Conservation (phyloP, 225 moss, liverwort and hornwort genomes). For the Asterella californica region DNA sequence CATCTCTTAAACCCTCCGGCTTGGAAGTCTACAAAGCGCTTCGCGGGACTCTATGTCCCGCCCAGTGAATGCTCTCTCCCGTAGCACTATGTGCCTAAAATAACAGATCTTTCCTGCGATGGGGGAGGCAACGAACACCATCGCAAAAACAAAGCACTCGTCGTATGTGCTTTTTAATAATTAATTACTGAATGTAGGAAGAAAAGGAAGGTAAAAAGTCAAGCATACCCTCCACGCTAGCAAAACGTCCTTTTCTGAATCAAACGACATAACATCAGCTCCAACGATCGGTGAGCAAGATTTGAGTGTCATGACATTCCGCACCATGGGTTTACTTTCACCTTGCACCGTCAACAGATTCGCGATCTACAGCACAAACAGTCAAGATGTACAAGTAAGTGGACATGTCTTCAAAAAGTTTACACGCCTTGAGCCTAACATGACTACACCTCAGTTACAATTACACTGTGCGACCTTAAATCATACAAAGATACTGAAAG, state of each 20-base stretch:
- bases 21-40: no score
- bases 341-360: slow-evolving; percentile 93
- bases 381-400: background rate
- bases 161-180: no score
- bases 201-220: background rate
- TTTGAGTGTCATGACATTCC: slow-evolving; percentile 91
- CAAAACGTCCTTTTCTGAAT: slow-evolving; percentile 82
- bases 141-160: no score
- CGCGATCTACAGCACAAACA: slow-evolving; percentile 59
- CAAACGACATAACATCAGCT: slow-evolving; percentile 88
- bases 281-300: slow-evolving; percentile 96
- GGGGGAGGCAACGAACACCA: no score
- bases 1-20: no score
- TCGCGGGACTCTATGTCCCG: no score
- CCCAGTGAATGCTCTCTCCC: no score
- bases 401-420: no score
- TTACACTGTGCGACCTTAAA: background rate
- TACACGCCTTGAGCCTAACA: no score
- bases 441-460: background rate
- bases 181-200: no score
- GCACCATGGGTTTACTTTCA: slow-evolving; percentile 72
- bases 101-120: no score
- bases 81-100: no score
- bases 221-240: slow-evolving; percentile 83
- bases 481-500: background rate